These are phyloP conservation scores for Dianthus caryophyllus DNA, from an alignment of 148 eudicot species.

Conservation along the genomic window DNA sequence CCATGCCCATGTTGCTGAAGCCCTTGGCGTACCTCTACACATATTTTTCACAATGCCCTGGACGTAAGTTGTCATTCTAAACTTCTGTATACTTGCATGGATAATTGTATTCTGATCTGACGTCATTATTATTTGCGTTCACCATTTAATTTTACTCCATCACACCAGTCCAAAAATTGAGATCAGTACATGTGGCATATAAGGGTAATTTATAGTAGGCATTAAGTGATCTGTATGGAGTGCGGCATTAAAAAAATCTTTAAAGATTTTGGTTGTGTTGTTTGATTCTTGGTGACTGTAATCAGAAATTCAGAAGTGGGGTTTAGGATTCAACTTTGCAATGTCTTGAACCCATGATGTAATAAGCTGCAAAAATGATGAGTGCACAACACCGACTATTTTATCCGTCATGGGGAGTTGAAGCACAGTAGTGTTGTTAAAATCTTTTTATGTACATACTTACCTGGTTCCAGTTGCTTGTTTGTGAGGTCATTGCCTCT, in stretches of 20 bases:
- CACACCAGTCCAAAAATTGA: not conserved
- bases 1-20: slow-evolving; percentile 97
- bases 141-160: not conserved
- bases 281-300: not conserved
- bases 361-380: not conserved
- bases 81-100: not conserved
- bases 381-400: not conserved
- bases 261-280: not conserved
- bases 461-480: slow-evolving; percentile 1
- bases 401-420: not conserved
- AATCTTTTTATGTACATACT: not conserved
- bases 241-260: not conserved
- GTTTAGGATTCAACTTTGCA: not conserved
- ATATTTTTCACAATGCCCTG: slow-evolving; percentile 99
- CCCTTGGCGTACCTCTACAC: slow-evolving; percentile 90
- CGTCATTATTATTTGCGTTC: not conserved
- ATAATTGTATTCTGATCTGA: not conserved
- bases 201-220: not conserved
- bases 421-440: not conserved
- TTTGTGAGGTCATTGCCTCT: not conserved
- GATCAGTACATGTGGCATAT: not conserved
- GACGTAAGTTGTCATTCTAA: slow-evolving; percentile 65
- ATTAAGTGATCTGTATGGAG: not conserved
- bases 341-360: not conserved
- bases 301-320: not conserved